Base-by-base conservation (phyloP, 768 basidiomycete genomes). In the Tephrocybe sp. region DNA sequence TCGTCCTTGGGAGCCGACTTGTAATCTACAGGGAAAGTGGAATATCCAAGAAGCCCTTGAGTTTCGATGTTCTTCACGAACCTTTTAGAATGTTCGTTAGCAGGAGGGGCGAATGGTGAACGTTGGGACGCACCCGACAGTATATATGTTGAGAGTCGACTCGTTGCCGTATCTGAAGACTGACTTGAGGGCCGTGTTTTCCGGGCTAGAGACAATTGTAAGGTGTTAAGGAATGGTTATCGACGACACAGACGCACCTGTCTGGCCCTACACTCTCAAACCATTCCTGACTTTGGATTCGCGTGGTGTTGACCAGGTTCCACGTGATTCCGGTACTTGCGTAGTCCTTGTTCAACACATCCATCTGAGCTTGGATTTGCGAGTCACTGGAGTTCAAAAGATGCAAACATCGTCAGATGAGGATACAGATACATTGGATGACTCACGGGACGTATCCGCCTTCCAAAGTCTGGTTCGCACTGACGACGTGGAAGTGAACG, bases 11-110 rank as follows among this genome's bases (percentile, higher is more conserved):
- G 75, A 43, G 61, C 55, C 32, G 55, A 21, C 4, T 51, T 38
- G 64, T 75, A 79, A 49, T 63, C 60, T 4, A 59, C 64, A 5
- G 79, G 80, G 58, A 79, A 74, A 9, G 78, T 77, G 8, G 75
- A 60, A 56, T 78, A 80, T 5, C 79, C 77, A 11, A 80, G 69
- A n/a, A 76, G 66, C 15, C 71, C 70, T 21, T 64, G 53, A 22
- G 62, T 64, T 15, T 58, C 56, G 3, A 61, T 59, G 34, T 46
- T 51, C 4, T 44, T 51, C 12, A 53, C 45, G 35, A 57, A 57
- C 2, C 58, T 57, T 18, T 5, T 37, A 4, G 12, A 19, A 5
- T 6, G 21, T 19, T 37, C 16, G n/a, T n/a, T n/a, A n/a, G 22
- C 16, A 45, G 24, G 16, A 24, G 18, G 12, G n/a, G 28, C 9